phyloP scores from a whole-genome alignment of 768 basidiomycete species.

The Termitomyces sp. region DNA sequence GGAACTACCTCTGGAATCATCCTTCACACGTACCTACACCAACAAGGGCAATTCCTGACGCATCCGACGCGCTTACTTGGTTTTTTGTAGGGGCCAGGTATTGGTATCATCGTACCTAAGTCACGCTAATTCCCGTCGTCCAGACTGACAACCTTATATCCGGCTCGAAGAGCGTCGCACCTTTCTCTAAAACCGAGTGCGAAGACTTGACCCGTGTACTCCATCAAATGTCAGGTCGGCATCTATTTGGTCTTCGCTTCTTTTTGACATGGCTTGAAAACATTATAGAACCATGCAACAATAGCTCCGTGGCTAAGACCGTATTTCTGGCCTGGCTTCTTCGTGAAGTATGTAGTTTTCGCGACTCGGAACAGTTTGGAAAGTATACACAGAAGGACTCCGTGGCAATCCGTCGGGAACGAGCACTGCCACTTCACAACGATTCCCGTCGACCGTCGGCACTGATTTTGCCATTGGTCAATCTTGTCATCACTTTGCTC shows the following conservation, averaged over 20 bases:
- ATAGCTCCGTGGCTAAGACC: constrained; percentile 33
- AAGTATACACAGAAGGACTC: constrained; percentile 30
- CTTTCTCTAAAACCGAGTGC: constrained; percentile 51
- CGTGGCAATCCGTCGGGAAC: constrained; percentile 15
- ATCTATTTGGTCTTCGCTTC: not conserved
- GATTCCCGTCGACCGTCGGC: constrained; percentile 14
- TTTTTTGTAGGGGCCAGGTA: constrained; percentile 30
- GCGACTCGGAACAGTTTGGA: constrained; percentile 40
- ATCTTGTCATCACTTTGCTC: constrained; percentile 33
- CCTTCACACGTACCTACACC: constrained; percentile 40
- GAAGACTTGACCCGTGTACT: constrained; percentile 41
- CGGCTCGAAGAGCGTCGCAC: constrained; percentile 36
- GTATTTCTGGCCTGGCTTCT: constrained; percentile 46
- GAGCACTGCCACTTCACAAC: constrained; percentile 10
- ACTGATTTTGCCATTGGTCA: constrained; percentile 23
- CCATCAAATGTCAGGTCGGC: constrained; percentile 27
- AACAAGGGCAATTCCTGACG: constrained; percentile 36
- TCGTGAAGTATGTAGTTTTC: constrained; percentile 45
- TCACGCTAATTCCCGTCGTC: not conserved
- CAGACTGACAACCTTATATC: constrained; percentile 46
- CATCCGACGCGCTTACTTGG: constrained; percentile 45
- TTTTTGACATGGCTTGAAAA: not conserved
- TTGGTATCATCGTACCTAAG: not conserved
- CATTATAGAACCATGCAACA: constrained; percentile 25
- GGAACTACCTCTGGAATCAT: constrained; percentile 47